These are phyloP conservation scores for Pichia sp. DNA, from an alignment of 1,139 yeast species.

Conservation along the genomic window DNA sequence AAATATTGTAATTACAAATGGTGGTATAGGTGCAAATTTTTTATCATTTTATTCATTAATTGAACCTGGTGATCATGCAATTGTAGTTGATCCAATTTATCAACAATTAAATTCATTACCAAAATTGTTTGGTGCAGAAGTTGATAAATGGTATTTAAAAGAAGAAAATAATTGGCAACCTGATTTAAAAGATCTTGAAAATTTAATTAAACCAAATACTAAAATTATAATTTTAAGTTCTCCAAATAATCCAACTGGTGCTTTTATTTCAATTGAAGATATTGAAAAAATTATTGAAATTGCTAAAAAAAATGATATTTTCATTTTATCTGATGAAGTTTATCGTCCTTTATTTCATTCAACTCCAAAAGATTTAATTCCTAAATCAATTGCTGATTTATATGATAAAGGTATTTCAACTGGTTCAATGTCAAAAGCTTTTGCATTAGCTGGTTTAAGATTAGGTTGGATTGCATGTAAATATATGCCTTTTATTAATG, in stretches of 20 bases:
- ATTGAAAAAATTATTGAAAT: slow-evolving; percentile 36
- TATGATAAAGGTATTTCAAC: slow-evolving; percentile 44
- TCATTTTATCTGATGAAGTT: slow-evolving; percentile 48
- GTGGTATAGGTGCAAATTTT: slow-evolving; percentile 56
- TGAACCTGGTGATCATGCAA: slow-evolving; percentile 43
- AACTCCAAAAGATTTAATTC: slow-evolving; percentile 24
- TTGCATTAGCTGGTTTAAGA: slow-evolving; percentile 49
- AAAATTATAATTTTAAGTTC: slow-evolving; percentile 44
- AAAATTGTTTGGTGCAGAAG: slow-evolving; percentile 40
- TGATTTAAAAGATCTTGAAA: slow-evolving; percentile 31
- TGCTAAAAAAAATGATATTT: slow-evolving; percentile 34
- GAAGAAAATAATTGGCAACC: slow-evolving; percentile 36
- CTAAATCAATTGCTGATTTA: slow-evolving; percentile 39
- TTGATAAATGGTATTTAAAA: slow-evolving; percentile 33
- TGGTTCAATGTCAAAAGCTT: slow-evolving; percentile 50
- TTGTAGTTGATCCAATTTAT: slow-evolving; percentile 47
- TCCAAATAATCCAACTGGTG: slow-evolving; percentile 54
- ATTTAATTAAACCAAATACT: slow-evolving; percentile 34
- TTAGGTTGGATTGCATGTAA: slow-evolving; percentile 48
- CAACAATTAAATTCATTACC: slow-evolving; percentile 50
- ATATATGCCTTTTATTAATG: slow-evolving; percentile 30
- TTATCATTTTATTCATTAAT: slow-evolving; percentile 42
- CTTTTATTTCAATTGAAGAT: slow-evolving; percentile 35
- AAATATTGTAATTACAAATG: slow-evolving; percentile 45
- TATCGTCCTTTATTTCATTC: slow-evolving; percentile 50